Evolutionary conservation across 2,329 filamentous ascomycete genomes (phyloP).

Genomic region (Didymella sp.): DNA sequence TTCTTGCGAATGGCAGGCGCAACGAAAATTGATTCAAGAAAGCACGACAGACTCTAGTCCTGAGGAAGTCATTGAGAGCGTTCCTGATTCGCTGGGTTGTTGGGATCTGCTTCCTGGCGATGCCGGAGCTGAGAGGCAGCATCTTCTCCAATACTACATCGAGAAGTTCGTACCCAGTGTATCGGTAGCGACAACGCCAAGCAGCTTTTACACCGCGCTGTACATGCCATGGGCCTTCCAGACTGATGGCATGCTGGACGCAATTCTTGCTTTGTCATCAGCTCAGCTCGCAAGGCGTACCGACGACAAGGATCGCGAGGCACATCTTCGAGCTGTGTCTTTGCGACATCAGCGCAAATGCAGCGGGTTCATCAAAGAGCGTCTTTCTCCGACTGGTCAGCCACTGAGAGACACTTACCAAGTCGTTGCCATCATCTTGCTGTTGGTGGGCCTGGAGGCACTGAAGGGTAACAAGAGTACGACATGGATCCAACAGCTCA

Average conservation of each 20-base stretch:
- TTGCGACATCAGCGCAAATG: conserved; percentile 43
- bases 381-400: conserved; percentile 35
- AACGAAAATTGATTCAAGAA: conserved; percentile 33
- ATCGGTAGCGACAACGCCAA: conserved; percentile 44
- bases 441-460: conserved; percentile 46
- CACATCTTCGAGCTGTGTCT: conserved; percentile 40
- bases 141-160: conserved; percentile 46
- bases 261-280: conserved; percentile 46
- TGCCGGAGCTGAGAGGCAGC: conserved; percentile 34
- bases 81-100: conserved; percentile 34
- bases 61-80: conserved; percentile 25
- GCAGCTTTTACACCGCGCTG: conserved; percentile 46
- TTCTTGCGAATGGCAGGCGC: conserved; percentile 46
- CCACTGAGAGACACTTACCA: conserved; percentile 41
- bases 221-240: conserved; percentile 49
- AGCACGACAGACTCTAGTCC: conserved; percentile 17
- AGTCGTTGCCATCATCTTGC: conserved; percentile 44
- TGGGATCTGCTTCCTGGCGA: conserved; percentile 43
- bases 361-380: conserved; percentile 43
- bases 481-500: conserved; percentile 46
- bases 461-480: conserved; percentile 45
- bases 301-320: conserved; percentile 35
- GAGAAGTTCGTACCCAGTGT: conserved; percentile 48
- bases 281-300: conserved; percentile 45
- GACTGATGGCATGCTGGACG: conserved; percentile 46